These are phyloP conservation scores for Plasmodium chabaudi DNA, from an alignment of 169 alveolate species.

Conservation along the genomic window DNA sequence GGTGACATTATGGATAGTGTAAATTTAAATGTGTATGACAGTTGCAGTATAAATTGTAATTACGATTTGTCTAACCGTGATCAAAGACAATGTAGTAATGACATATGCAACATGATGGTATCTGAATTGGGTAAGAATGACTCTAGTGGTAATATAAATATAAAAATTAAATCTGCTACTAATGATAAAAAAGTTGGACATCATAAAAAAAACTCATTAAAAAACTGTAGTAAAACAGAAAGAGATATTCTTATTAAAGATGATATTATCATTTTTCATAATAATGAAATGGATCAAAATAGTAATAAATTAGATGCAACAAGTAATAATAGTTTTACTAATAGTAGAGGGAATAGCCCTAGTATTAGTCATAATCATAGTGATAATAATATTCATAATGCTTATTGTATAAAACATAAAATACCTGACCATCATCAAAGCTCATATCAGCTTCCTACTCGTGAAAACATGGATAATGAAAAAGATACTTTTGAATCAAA, in stretches of 20 bases:
- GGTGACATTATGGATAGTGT: neutral
- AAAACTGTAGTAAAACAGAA: conserved; percentile 47
- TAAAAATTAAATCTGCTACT: neutral
- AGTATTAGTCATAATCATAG: neutral
- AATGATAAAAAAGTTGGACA: neutral
- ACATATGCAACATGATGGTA: neutral
- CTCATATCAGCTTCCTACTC: too few species aligned
- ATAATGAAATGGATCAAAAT: conserved; percentile 8
- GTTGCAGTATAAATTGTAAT: neutral
- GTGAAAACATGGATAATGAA: neutral
- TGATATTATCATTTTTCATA: conserved; percentile 56
- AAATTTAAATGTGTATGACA: neutral
- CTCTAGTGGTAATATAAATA: neutral
- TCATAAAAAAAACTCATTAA: neutral
- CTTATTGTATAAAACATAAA: too few species aligned
- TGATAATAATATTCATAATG: neutral
- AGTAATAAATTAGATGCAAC: neutral
- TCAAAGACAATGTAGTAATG: neutral
- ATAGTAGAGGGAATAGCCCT: neutral
- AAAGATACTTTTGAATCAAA: conserved; percentile 24
- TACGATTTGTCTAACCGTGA: neutral
- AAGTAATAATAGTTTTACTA: neutral
- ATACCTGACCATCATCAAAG: too few species aligned
- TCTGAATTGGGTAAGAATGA: neutral
- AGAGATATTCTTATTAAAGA: conserved; percentile 55